phyloP scores from a whole-genome alignment of 208 protist species.

The Herpetomonas tarakana region DNA sequence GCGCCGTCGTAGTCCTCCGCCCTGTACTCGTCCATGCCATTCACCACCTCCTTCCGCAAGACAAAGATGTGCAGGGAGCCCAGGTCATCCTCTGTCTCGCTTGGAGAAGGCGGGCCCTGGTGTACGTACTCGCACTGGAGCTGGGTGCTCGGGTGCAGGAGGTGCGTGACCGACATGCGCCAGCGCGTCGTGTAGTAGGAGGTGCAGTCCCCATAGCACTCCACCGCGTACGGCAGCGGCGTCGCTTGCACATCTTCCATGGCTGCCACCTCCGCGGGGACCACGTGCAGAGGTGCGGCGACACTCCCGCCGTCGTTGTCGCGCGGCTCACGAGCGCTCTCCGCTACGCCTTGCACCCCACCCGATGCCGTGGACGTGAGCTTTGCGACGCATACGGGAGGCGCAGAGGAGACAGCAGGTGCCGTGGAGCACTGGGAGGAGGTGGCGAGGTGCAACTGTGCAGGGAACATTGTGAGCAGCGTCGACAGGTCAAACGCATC shows the following conservation, averaged over 20 bases:
- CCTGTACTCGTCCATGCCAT: conserved; percentile 20
- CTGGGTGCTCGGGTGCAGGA: conserved; percentile 19
- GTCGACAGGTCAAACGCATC: neutral
- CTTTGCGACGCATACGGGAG: too few species aligned
- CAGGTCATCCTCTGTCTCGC: neutral
- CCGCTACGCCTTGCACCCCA: too few species aligned
- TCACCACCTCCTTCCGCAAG: conserved; percentile 34
- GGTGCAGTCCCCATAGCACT: conserved; percentile 4
- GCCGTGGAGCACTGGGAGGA: too few species aligned
- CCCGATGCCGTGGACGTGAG: too few species aligned
- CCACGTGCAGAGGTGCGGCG: too few species aligned
- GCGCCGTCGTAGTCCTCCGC: conserved; percentile 38
- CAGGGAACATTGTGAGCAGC: neutral
- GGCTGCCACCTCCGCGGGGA: too few species aligned
- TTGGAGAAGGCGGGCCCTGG: neutral
- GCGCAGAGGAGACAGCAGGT: too few species aligned
- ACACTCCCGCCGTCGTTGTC: too few species aligned
- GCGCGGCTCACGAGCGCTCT: too few species aligned
- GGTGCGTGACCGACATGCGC: conserved; percentile 28
- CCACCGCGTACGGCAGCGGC: conserved; percentile 3
- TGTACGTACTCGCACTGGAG: conserved; percentile 8
- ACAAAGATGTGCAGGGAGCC: conserved; percentile 9
- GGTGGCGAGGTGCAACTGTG: too few species aligned
- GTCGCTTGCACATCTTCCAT: neutral
- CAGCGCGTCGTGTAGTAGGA: conserved; percentile 18